Evolutionary conservation across 208 protist genomes (phyloP), one percentile per base, ranked within the genome.

Genomic region (Acanthamoeba pearcei): DNA sequence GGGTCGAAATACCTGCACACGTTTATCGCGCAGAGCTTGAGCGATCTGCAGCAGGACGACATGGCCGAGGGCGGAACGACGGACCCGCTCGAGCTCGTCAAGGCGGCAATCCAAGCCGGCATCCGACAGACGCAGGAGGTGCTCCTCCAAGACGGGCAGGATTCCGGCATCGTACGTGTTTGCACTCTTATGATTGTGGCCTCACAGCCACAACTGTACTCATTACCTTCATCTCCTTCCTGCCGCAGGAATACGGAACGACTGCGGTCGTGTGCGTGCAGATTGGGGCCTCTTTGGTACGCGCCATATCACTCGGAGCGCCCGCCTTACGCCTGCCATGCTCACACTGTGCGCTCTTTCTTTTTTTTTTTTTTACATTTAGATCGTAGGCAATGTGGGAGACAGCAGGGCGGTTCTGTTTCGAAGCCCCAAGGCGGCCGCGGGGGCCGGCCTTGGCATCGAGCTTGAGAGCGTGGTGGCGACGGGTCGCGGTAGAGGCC

Each of bases 351-450:
- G 27, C 32, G 22, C 32, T 55, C 51, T 55, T n/a, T n/a, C n/a
- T n/a, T n/a, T 55, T 15, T 55, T 15, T 55, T 15, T 55, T 12
- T 55, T 22, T 60, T n/a, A 3, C 15, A 22, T 17, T 1, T 42
- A 85, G 76, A 57, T 88, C 19, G 29, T 94, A 9, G 91, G 53
- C 42, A 94, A 94, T 17, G 91, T 94, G n/a, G 91, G 91, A 17
- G 91, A 94, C 57, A 85, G 70, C 91, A 53, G 91, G 46, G 91
- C 70, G 29, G 72, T 94, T 8, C 46, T 94, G 29, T 94, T 94
- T 22, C 66, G 91, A 17, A 46, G 46, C 46, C 66, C 66, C 51
- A 94, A 62, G 24, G 85, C 70, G 22, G 6, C 51, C 5, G 78
- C 66, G 8, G 32, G 13, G 22, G 38, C n/a, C 6, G 24, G 68